Evolutionary conservation across 441 rosid genomes (phyloP).

Genomic region (Euphorbia celastroides): DNA sequence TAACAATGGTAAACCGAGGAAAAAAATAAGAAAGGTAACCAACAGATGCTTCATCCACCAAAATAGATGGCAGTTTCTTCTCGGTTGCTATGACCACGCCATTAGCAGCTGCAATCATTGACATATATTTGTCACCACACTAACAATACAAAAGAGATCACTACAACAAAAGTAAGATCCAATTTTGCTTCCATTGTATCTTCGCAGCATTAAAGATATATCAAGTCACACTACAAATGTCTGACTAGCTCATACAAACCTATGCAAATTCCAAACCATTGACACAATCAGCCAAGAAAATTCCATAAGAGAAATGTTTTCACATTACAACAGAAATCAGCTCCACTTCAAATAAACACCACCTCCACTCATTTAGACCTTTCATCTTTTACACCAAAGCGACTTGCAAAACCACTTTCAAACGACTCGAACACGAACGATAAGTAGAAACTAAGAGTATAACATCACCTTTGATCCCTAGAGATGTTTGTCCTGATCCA

Average conservation of each 20-base stretch:
- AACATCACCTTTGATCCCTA: conserved; percentile 80
- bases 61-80: conserved; percentile 86
- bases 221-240: not conserved
- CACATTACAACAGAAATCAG: not conserved
- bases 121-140: not conserved
- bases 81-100: conserved; percentile 96
- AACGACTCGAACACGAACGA: not conserved
- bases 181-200: no score
- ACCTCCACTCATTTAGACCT: not conserved
- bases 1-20: not conserved
- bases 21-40: conserved; percentile 19
- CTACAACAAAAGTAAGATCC: not conserved
- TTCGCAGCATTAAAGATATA: not conserved
- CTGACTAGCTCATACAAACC: not conserved
- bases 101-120: conserved; percentile 62
- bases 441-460: not conserved
- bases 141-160: not conserved
- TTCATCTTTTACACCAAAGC: not conserved
- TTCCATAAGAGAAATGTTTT: not conserved
- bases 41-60: conserved; percentile 90
- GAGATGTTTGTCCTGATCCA: conserved; percentile 94
- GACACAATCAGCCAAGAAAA: not conserved
- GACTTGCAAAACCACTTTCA: not conserved
- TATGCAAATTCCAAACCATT: not conserved
- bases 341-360: not conserved